Evolutionary conservation across 2,329 filamentous ascomycete genomes (phyloP), one percentile per base, ranked within the genome.

Genomic region (Ceratocystis diversiconidia): DNA sequence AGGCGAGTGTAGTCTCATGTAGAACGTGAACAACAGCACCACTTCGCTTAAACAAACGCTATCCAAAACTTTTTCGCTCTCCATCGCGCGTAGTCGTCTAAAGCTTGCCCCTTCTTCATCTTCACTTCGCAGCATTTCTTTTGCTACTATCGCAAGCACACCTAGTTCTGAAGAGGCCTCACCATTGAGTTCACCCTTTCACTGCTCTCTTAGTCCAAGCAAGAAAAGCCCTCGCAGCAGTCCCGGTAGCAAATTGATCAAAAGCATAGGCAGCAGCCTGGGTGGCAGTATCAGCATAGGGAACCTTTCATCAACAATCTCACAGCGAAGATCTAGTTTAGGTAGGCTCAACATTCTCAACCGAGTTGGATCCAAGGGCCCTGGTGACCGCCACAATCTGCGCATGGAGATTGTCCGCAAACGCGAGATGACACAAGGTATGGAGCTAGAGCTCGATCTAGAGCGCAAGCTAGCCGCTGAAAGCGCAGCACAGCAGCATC

Each of bases 1-100:
- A 48, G 66, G 66, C 57, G 66, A 67, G 66, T 67, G 66, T 19
- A 67, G 66, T 64, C 57, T 67, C 66, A 67, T 67, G 66, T 67
- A 67, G 66, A 67, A 67, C 59, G 63, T 64, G 66, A 62, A 67
- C 28, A 60, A 65, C 46, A 65, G 59, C 62, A 65, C 62, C 52
- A 41, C 44, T 50, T 52, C 64, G 59, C 44, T 61, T 48, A 61
- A 44, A 25, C 25, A 65, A 12, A 60, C 50, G 22, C 50, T 61
- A 30, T 32, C 64, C 43, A 59, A 61, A 52, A 36, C 46, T 2
- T 65, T 61, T 52, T 65, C 55, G 25, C 41, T 64, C 25, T 57
- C 41, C 15, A 12, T 60, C 25, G 22, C 48, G 5, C 41, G 63
- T 15, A 64, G 63, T 19, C 28, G 48, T 19, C 28, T 32, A n/a